phyloP scores from a whole-genome alignment of 345 rosid genomes.

The Eucalyptus fibrosa region DNA sequence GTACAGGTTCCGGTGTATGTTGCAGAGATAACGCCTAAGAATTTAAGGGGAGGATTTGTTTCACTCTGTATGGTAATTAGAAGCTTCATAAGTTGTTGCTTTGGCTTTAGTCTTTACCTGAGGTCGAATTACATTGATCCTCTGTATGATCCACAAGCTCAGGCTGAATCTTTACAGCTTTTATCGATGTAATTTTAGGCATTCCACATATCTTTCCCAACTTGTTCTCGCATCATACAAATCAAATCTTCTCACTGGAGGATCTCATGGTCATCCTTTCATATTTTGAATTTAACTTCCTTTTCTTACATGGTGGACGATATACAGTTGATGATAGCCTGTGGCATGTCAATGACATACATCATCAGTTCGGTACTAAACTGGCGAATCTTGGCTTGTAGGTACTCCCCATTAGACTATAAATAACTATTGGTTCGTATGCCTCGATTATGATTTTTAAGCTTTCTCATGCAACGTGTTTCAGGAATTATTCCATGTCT shows the following conservation, averaged over 20 bases:
- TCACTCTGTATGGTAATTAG: conserved; percentile 2
- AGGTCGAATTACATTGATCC: background rate
- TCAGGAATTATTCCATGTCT: conserved; percentile 6
- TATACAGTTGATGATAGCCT: conserved; percentile 6
- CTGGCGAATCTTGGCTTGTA: conserved; percentile 15
- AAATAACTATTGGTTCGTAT: background rate
- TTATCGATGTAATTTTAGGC: background rate
- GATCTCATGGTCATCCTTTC: background rate
- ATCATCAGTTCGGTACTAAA: conserved; percentile 6
- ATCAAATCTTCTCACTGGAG: background rate
- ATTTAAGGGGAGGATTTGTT: conserved; percentile 11
- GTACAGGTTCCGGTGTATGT: conserved; percentile 26
- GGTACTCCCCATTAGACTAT: background rate
- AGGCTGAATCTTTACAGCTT: background rate
- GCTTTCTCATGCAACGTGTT: background rate
- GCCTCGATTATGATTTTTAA: background rate
- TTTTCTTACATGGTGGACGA: background rate
- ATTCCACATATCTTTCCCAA: background rate
- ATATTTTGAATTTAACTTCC: background rate
- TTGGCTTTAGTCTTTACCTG: background rate
- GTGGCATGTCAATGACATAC: conserved; percentile 9
- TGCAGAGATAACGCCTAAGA: conserved; percentile 30
- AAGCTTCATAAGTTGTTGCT: background rate
- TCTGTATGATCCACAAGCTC: background rate
- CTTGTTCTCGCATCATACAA: background rate